Evolutionary conservation across 2,329 filamentous ascomycete genomes (phyloP), one percentile per base, ranked within the genome.

Genomic region (Huntiella abstrusa): DNA sequence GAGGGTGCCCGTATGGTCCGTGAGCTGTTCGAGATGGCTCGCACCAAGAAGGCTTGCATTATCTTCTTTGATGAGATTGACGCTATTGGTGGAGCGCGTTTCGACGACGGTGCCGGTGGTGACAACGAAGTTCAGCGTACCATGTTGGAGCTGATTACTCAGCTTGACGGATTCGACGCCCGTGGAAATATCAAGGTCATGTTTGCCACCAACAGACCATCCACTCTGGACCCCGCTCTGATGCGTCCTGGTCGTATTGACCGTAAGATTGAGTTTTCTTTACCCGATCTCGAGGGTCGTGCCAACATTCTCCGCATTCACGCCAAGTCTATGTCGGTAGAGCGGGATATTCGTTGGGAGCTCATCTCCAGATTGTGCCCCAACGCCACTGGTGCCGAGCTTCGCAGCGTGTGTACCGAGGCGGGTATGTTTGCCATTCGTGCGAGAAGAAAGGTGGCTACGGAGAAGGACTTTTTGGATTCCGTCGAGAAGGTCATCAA

Each of bases 401-500:
- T 98, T 60, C 77, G 91, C 58, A 93, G 85, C 67, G 91, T 98
- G 51, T 94, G 91, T 55, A 98, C 91, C 6, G 91, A 98, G 65
- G 88, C 91, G 1, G 91, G 91, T 54, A 96, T 98, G 88, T 98
- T 93, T 59, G 91, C 91, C 51, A 95, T 98, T 54, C 77, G 91
- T 41, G 84, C 84, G 34, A 70, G 91, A 61, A 80, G 91, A 66
- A 98, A 98, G 82, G 85, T 98, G 12, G 91, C 91, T 0, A 88
- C 87, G 1, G 91, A 98, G 71, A 96, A 98, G 74, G 91, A 98
- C 65, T 98, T 98, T 66, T 67, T 98, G 55, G 87, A 84, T 49
- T 88, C 91, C 2, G 91, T 98, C 51, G 91, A 98, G 71, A 98
- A 98, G 77, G 91, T 98, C 53, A 96, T 96, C 69, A 94, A 95